Conservation (phyloP, 345 rosid species). For the Crucihimalaya himalaica region DNA sequence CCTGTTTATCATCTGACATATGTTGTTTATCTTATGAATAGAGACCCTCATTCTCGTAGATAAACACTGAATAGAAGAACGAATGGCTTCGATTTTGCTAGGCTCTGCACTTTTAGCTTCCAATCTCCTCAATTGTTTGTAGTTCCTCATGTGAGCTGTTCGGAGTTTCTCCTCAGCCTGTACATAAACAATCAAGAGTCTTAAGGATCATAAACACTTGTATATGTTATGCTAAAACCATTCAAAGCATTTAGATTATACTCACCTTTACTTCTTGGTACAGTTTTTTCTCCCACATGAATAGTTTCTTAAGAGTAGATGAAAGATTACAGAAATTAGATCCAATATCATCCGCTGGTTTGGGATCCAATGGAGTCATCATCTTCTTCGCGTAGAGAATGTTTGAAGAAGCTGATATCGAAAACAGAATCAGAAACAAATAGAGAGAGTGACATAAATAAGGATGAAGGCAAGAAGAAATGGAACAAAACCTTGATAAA, state of each 20-base stretch:
- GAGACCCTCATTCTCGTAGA: slow-evolving; percentile 60
- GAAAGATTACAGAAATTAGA: slow-evolving; percentile 50
- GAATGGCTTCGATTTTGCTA: slow-evolving; percentile 47
- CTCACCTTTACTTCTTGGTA: slow-evolving; percentile 79
- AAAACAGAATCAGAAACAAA: not conserved
- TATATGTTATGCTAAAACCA: not conserved
- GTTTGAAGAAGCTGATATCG: slow-evolving; percentile 43
- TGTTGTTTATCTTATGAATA: slow-evolving; percentile 62
- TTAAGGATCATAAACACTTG: not conserved
- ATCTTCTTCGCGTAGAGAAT: slow-evolving; percentile 38
- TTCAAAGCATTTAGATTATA: slow-evolving; percentile 16
- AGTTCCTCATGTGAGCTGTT: slow-evolving; percentile 46
- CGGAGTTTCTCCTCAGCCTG: slow-evolving; percentile 77
- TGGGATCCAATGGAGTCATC: slow-evolving; percentile 13
- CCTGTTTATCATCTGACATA: slow-evolving; percentile 49
- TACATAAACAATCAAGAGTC: not conserved
- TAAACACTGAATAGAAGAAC: slow-evolving; percentile 42
- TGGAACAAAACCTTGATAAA: slow-evolving; percentile 25
- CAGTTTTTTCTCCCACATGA: slow-evolving; percentile 76
- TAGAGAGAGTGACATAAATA: not conserved
- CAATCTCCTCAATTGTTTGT: slow-evolving; percentile 50
- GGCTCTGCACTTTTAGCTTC: slow-evolving; percentile 48
- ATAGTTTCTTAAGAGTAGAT: slow-evolving; percentile 54
- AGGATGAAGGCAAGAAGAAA: not conserved
- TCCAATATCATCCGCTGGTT: slow-evolving; percentile 40